Evolutionary conservation across 805 yeast genomes (phyloP).

Genomic region (Saccharomycopsis selenospora): DNA sequence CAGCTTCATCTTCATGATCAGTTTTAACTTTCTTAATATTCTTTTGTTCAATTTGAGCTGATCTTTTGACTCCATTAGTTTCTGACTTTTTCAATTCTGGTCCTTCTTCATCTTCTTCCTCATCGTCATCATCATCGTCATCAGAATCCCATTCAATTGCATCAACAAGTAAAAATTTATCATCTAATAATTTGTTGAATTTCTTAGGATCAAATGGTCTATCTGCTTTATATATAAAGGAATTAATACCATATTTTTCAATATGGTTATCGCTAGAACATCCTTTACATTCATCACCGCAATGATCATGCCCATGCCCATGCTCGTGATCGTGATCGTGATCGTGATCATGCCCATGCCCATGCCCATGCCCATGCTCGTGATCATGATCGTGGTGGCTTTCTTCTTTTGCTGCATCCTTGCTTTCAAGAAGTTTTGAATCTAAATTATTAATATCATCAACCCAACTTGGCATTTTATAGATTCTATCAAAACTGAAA

Average conservation of each 20-base stretch:
- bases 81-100: constrained; percentile 8
- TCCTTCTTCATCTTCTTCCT: constrained; percentile 19
- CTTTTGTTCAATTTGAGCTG: constrained; percentile 8
- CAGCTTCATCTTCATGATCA: constrained; percentile 8
- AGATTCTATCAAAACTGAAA: constrained; percentile 32
- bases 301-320: constrained; percentile 8
- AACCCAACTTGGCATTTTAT: constrained; percentile 19
- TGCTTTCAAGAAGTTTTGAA: not conserved
- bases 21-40: constrained; percentile 6
- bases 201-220: constrained; percentile 42
- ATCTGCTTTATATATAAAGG: constrained; percentile 35
- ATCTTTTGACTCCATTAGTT: constrained; percentile 17
- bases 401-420: constrained; percentile 6
- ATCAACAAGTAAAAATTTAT: constrained; percentile 31
- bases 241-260: constrained; percentile 38
- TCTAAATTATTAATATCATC: constrained; percentile 5
- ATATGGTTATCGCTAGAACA: constrained; percentile 11
- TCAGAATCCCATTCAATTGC: constrained; percentile 24
- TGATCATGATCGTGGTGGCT: constrained; percentile 10
- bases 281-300: constrained; percentile 6
- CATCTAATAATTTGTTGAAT: constrained; percentile 30
- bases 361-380: constrained; percentile 3
- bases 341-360: constrained; percentile 6
- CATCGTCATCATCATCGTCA: constrained; percentile 19
- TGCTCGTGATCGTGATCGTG: constrained; percentile 14